Percentiles rank a stretch among this genome's conserved stretches.
Conservation (phyloP, 2,329 filamentous ascomycete genomes). For the Emmonsia crescens region DNA sequence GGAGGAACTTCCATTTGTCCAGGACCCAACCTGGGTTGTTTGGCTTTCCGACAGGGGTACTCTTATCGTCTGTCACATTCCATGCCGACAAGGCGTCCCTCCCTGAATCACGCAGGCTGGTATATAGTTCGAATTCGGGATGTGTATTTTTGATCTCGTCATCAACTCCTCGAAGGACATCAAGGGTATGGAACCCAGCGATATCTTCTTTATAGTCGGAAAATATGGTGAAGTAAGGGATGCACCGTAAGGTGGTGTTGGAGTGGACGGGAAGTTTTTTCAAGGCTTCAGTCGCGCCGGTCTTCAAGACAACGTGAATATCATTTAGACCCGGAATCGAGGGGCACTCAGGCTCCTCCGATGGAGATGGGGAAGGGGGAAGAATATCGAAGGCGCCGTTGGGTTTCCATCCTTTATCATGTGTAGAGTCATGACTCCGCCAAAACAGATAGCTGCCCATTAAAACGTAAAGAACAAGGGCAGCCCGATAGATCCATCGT, state of each 20-base stretch:
- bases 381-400: neutral
- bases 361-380: neutral
- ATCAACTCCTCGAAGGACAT: constrained; percentile 39
- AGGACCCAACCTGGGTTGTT: constrained; percentile 42
- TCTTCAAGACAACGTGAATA: constrained; percentile 47
- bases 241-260: constrained; percentile 44
- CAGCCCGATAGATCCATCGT: neutral
- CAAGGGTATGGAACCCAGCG: constrained; percentile 39
- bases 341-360: neutral
- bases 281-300: constrained; percentile 46
- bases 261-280: constrained; percentile 47
- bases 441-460: neutral
- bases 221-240: constrained; percentile 46
- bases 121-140: constrained; percentile 44
- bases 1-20: constrained; percentile 50
- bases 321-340: constrained; percentile 29
- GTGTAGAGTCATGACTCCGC: neutral
- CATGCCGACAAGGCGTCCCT: constrained; percentile 32
- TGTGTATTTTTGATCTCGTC: constrained; percentile 28
- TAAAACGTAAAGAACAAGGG: neutral
- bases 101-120: constrained; percentile 35
- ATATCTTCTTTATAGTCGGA: constrained; percentile 47
- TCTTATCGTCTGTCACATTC: constrained; percentile 22
- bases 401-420: neutral
- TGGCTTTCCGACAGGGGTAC: constrained; percentile 29